These are phyloP conservation scores for Trichosporon sp. DNA, from an alignment of 1,284 basidiomycete species.

Conservation along the genomic window DNA sequence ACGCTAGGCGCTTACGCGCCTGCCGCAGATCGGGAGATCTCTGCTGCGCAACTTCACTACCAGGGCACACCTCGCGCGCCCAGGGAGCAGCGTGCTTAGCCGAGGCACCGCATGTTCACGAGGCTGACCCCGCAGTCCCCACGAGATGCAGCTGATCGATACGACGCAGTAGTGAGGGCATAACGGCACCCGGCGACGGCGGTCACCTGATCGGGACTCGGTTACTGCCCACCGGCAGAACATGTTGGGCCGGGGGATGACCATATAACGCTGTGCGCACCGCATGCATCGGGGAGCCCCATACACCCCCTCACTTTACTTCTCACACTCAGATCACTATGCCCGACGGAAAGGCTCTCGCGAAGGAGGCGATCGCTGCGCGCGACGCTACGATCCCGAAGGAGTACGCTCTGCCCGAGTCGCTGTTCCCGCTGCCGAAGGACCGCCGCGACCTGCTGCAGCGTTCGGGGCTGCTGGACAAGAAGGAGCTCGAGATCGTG, in stretches of 20 bases:
- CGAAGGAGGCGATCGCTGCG: slow-evolving; percentile 7
- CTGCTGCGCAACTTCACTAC: neutral
- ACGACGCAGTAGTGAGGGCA: neutral
- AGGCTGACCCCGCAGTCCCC: neutral
- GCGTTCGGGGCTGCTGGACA: slow-evolving; percentile 17
- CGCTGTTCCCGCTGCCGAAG: slow-evolving; percentile 7
- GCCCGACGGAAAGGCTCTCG: slow-evolving; percentile 8
- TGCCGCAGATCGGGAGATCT: neutral
- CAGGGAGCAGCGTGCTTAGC: neutral
- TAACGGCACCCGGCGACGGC: neutral
- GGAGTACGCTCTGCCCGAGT: slow-evolving; percentile 17
- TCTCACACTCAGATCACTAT: neutral
- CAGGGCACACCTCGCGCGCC: neutral
- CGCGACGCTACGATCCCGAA: slow-evolving; percentile 19
- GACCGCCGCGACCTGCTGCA: slow-evolving; percentile 10
- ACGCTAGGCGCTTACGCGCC: neutral
- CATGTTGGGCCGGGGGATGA: neutral
- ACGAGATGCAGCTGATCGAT: neutral
- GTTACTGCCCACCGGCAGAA: neutral
- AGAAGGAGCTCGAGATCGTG: slow-evolving; percentile 31
- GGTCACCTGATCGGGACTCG: neutral
- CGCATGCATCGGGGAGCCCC: neutral
- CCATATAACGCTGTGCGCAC: neutral
- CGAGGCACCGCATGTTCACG: neutral
- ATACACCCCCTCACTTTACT: neutral